Base-by-base conservation (phyloP, 1,284 basidiomycete genomes). In the Cutaneotrichosporon cavernicola region DNA sequence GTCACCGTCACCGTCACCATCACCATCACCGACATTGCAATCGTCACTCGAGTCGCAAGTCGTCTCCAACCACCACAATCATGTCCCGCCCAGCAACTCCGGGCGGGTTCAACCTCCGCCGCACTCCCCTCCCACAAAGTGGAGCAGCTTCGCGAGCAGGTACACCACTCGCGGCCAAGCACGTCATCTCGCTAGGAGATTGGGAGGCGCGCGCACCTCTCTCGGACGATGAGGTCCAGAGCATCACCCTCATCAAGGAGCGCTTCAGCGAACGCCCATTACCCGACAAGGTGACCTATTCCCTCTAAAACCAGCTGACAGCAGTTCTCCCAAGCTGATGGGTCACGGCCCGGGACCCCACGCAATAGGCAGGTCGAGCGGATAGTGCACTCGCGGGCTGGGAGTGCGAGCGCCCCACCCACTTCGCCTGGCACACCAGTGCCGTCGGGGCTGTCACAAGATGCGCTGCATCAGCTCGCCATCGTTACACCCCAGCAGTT, bases 401-500 rank as follows among this genome's bases (percentile, higher is more conserved):
- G 21, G 32, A 69, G 61, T n/a, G 66, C 60, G 0, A 60, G 67
- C 5, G 61, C 59, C 1, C 62, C 64, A n/a, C 62, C 66, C n/a
- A 64, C 70, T 16, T 40, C 52, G 3, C 67, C 68, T 36, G 63
- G 55, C 4, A 63, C 66, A 1, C 64, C 67, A 2, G 59, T 22
- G 1, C 63, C 61, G 11, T 50, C 36, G 21, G 61, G 32, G 10
- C 67, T 21, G 32, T 34, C 53, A 49, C 22, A 21, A 53, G 81
- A 79, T 58, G 72, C 75, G 16, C 73, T 76, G 46, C 79, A 73
- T 62, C 74, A 72, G 0, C n/a, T 32, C 84, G 87, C 75, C 80
- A 87, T 97, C 52, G 85, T 88, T 66, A 94, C 91, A 0, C 88
- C 92, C 0, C 91, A 97, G 72, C 91, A 95, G 71, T 96, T 97